Base-by-base conservation (phyloP, 352 stramenopile genomes). In the Elongisporangium senticosum region DNA sequence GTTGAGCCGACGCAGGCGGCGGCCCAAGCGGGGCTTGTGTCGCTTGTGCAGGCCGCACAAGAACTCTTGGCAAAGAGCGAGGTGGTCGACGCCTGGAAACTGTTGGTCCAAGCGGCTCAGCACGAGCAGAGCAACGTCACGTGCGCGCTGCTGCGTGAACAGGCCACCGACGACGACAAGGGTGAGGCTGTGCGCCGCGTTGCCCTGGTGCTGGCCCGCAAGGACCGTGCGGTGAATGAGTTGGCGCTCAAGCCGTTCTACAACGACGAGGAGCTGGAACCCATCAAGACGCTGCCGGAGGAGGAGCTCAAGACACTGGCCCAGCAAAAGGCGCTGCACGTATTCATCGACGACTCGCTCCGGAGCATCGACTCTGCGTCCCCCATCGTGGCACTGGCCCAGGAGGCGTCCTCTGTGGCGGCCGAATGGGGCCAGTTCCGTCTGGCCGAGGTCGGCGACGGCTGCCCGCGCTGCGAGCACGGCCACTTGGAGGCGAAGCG, bases 291-390 rank as follows among this genome's bases (percentile, higher is more conserved):
- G 17, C 51, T 54, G 2, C 33, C 33, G 11, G 33, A 43, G 4
- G 33, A 43, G 33, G 58, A 75, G 2, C 23, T 84, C 19, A 62
- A 70, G 22, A 39, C 19, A 4, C 48, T 62, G 15, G 49, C 51
- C 56, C 48, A 47, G 22, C 26, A 59, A 13, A 20, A 49, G n/a
- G 43, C 56, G 8, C 57, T 89, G 47, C 66, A 66, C 19, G 61
- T 93, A 40, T 87, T 95, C 53, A 22, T 95, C 49, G 84, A 93
- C 52, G 70, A 89, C 58, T 92, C 82, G 5, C 62, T 91, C 21
- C 65, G 66, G 17, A 53, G 71, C n/a, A 20, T 51, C 7, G 52
- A 62, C 0, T 20, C 59, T 13, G 47, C 33, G 19, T 68, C 52
- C 15, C 61, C 59, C 49, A 21, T 51, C 47, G 15, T 48, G 48